Evolutionary conservation across 257 asterid genomes (phyloP).

Genomic region (Solanum bukasovii): DNA sequence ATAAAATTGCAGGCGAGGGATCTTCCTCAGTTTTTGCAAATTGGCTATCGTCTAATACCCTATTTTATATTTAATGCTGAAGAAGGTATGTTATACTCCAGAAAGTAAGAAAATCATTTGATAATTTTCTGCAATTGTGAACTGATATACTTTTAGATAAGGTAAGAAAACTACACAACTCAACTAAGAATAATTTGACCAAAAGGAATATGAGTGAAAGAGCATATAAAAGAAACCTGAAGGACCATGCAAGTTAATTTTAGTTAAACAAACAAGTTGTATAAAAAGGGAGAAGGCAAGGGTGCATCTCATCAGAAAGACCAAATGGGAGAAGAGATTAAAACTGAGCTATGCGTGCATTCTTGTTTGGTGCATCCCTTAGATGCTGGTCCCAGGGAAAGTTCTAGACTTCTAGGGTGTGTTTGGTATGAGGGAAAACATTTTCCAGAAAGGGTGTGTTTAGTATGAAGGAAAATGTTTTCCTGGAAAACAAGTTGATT

Average conservation of each 20-base stretch:
- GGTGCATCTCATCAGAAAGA: not conserved
- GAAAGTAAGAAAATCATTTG: not conserved
- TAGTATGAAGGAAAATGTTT: too few species aligned
- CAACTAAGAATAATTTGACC: not conserved
- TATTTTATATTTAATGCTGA: constrained; percentile 79
- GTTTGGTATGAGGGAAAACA: too few species aligned
- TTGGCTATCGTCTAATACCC: constrained; percentile 76
- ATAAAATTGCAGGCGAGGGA: constrained; percentile 74
- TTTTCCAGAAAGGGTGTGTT: too few species aligned
- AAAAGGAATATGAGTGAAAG: not conserved
- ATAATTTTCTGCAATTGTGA: not conserved
- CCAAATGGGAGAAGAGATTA: not conserved
- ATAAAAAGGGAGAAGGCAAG: not conserved
- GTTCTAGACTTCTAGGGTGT: not conserved
- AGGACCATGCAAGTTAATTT: not conserved
- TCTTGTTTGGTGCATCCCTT: not conserved
- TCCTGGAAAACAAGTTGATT: too few species aligned
- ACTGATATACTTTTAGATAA: not conserved
- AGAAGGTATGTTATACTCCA: constrained; percentile 47
- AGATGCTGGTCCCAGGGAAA: not conserved
- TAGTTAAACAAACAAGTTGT: not conserved
- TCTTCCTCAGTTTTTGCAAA: constrained; percentile 80
- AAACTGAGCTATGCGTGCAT: not conserved
- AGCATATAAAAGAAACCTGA: not conserved
- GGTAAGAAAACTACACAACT: not conserved